Base-by-base conservation (phyloP, 805 yeast genomes). In the Suhomyces faveliae region DNA sequence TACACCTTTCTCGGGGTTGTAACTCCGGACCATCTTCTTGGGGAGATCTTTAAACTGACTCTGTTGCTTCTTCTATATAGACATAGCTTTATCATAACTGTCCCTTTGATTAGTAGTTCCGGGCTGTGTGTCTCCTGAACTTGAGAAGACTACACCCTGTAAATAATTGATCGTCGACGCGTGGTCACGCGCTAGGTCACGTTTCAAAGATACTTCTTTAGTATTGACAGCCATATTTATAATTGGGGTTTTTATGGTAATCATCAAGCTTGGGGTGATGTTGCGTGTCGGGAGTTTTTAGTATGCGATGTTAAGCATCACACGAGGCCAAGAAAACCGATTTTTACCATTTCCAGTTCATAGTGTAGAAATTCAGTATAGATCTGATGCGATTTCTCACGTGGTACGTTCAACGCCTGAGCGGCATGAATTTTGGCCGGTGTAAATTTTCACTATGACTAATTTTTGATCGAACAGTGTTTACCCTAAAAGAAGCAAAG, bases 41-140 rank as follows among this genome's bases (percentile, higher is more conserved):
- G 37, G 15, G 7, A 9, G n/a, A 33, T 12, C 10, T 33, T 33
- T 15, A 15, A 9, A 20, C 37, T 33, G 37, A 33, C 19, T 17
- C 56, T 43, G 40, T 42, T 27, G 8, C 39, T 43, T 12, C 30
- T 21, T 24, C 40, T 51, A 42, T 29, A 30, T 15, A 48, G 27
- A 39, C 47, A 45, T 47, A 46, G 49, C 35, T 40, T 42, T 17
- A 52, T 44, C 52, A 52, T 51, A 17, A 27, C 33, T 39, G 15
- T n/a, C 29, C 40, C n/a, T 33, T 9, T 15, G n/a, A 27, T 33
- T 7, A 33, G 21, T 33, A 17, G 37, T n/a, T 27, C 30, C 4
- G 30, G 30, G 30, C 15, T 27, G 30, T 27, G 30, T n/a, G 37
- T 9, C 37, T 33, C 37, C 37, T 33, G 37, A 17, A 7, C 21